Conservation (phyloP, 2,329 filamentous ascomycete genomes). For the Coleophoma cylindrospora region DNA sequence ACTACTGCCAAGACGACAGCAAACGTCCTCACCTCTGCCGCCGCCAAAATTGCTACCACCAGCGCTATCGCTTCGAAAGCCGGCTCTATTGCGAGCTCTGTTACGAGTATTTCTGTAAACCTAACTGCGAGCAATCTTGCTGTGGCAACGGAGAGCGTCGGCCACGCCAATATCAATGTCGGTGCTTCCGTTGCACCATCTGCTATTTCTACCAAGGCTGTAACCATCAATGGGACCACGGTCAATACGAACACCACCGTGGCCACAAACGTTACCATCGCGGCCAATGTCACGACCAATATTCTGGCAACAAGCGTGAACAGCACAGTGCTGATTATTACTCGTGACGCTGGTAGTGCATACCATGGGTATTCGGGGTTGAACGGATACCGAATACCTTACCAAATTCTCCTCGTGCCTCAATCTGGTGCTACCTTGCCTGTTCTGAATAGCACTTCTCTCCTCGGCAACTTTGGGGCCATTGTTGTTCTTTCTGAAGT, state of each 20-base stretch:
- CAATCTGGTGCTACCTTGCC: slow-evolving; percentile 45
- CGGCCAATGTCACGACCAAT: background rate
- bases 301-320: slow-evolving; percentile 6
- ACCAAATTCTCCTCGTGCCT: slow-evolving; percentile 48
- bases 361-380: slow-evolving; percentile 46
- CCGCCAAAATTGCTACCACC: too few species aligned
- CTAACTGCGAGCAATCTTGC: too few species aligned
- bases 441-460: slow-evolving; percentile 38
- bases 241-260: slow-evolving; percentile 12
- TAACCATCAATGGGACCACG: slow-evolving; percentile 8
- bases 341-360: slow-evolving; percentile 43
- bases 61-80: too few species aligned
- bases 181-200: background rate
- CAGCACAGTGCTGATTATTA: slow-evolving; percentile 51
- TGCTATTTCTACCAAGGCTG: slow-evolving; percentile 5
- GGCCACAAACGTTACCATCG: background rate
- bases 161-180: too few species aligned
- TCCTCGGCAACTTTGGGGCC: slow-evolving; percentile 51
- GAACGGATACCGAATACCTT: slow-evolving; percentile 57
- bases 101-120: too few species aligned
- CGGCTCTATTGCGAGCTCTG: too few species aligned
- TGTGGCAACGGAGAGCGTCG: too few species aligned
- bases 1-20: too few species aligned
- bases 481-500: slow-evolving; percentile 38
- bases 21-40: too few species aligned